A percentile compares a stretch with the other conserved stretches of the same genome.
These are phyloP conservation scores for Elaeis oleifera DNA, from an alignment of 202 grass and related monocot species.

Conservation along the genomic window DNA sequence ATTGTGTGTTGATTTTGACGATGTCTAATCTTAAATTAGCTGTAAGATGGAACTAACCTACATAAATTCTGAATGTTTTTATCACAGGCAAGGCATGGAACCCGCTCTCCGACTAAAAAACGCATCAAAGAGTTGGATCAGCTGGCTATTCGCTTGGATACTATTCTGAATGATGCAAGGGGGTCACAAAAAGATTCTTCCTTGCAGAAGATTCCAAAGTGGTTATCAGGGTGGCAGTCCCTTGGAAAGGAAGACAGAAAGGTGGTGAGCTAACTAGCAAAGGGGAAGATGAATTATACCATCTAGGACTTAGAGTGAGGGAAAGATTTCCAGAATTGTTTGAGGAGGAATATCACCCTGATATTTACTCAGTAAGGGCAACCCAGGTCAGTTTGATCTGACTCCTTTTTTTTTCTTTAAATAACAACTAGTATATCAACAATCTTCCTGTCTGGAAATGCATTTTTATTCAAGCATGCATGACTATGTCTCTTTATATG, in stretches of 20 bases:
- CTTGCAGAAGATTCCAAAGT: constrained; percentile 49
- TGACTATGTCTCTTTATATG: too few relatives aligned
- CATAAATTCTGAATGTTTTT: not conserved
- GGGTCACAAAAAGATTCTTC: constrained; percentile 22
- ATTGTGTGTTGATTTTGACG: too few relatives aligned
- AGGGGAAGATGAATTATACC: constrained; percentile 80
- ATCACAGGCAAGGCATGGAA: constrained; percentile 77
- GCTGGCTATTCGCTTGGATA: constrained; percentile 38
- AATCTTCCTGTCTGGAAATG: too few relatives aligned
- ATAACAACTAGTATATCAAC: too few relatives aligned
- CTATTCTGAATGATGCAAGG: constrained; percentile 50
- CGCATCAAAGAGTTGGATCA: constrained; percentile 80
- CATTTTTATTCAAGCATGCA: too few relatives aligned
- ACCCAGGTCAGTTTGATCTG: constrained; percentile 56
- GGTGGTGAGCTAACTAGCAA: constrained; percentile 70
- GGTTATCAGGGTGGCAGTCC: constrained; percentile 83
- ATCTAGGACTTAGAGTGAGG: constrained; percentile 64
- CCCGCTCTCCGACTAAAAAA: constrained; percentile 76
- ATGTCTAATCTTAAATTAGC: too few relatives aligned
- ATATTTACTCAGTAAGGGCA: constrained; percentile 71
- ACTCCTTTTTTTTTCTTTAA: constrained; percentile 7
- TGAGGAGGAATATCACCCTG: constrained; percentile 75
- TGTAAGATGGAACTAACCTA: not conserved
- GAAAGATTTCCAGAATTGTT: constrained; percentile 67
- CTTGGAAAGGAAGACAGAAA: constrained; percentile 68